A percentile compares a stretch with the other conserved stretches of the same genome.
These are phyloP conservation scores for Cicer judaicum DNA, from an alignment of 306 rosid species.

Conservation along the genomic window DNA sequence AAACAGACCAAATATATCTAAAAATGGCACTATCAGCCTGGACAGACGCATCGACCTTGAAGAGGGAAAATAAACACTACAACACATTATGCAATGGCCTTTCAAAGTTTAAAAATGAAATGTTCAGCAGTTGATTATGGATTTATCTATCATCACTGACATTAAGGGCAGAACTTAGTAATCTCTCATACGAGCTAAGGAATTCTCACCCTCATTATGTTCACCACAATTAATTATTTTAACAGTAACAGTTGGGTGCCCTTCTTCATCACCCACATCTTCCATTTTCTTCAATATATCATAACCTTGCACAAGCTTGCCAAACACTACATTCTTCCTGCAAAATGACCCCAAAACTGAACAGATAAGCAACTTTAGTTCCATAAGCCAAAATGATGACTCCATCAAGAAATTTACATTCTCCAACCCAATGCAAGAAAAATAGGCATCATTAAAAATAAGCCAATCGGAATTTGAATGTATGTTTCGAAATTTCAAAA, in stretches of 20 bases:
- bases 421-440: background rate
- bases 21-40: background rate
- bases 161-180: background rate
- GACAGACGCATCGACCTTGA: background rate
- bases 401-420: background rate
- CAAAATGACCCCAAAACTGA: slow-evolving; percentile 31
- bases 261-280: slow-evolving; percentile 78
- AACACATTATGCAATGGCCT: background rate
- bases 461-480: slow-evolving; percentile 4
- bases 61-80: slow-evolving; percentile 4
- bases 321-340: slow-evolving; percentile 93
- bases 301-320: slow-evolving; percentile 83
- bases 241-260: slow-evolving; percentile 83
- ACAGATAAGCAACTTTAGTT: slow-evolving; percentile 18
- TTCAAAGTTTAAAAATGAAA: slow-evolving; percentile 1
- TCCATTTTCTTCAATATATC: slow-evolving; percentile 77
- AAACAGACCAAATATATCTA: slow-evolving; percentile 8
- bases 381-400: background rate
- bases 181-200: background rate
- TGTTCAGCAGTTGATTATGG: background rate
- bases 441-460: background rate
- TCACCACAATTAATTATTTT: slow-evolving; percentile 92
- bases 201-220: slow-evolving; percentile 68
- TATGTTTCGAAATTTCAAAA: background rate
- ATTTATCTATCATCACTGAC: background rate